A percentile compares a stretch with the other conserved stretches of the same genome.
phyloP scores from a whole-genome alignment of 768 basidiomycete genomes.

The Pleurotus citrinopileatus region DNA sequence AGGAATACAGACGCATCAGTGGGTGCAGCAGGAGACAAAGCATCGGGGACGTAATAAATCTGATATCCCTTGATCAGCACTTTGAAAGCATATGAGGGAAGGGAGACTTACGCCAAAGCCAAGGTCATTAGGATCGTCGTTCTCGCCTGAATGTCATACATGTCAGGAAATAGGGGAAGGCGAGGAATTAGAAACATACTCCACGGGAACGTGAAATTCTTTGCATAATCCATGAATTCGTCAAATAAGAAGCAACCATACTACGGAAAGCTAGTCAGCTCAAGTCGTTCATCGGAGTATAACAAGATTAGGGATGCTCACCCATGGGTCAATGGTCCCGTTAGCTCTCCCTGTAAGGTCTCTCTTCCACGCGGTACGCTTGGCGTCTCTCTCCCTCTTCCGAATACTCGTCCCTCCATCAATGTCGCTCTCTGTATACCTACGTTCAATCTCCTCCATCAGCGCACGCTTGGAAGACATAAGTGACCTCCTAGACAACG shows the following conservation, averaged over 20 bases:
- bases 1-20: slow-evolving; percentile 55
- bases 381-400: slow-evolving; percentile 22
- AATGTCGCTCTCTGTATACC: background rate
- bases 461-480: background rate
- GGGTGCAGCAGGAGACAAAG: slow-evolving; percentile 46
- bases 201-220: slow-evolving; percentile 70
- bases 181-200: slow-evolving; percentile 22
- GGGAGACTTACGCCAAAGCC: slow-evolving; percentile 31
- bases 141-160: background rate
- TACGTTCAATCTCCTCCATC: background rate
- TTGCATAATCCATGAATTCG: slow-evolving; percentile 67
- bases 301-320: background rate
- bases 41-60: slow-evolving; percentile 57
- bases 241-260: slow-evolving; percentile 65
- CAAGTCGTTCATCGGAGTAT: background rate
- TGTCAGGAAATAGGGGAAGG: background rate
- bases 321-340: slow-evolving; percentile 47
- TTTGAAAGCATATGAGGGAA: background rate
- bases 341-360: slow-evolving; percentile 46
- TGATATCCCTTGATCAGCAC: slow-evolving; percentile 15
- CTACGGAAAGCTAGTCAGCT: slow-evolving; percentile 23
- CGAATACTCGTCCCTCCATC: background rate
- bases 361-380: slow-evolving; percentile 39
- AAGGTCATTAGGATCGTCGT: slow-evolving; percentile 9
- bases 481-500: background rate